These are phyloP conservation scores for Schoenoplectus tabernaemontani DNA, from an alignment of 202 grass and related monocot species.

Conservation along the genomic window DNA sequence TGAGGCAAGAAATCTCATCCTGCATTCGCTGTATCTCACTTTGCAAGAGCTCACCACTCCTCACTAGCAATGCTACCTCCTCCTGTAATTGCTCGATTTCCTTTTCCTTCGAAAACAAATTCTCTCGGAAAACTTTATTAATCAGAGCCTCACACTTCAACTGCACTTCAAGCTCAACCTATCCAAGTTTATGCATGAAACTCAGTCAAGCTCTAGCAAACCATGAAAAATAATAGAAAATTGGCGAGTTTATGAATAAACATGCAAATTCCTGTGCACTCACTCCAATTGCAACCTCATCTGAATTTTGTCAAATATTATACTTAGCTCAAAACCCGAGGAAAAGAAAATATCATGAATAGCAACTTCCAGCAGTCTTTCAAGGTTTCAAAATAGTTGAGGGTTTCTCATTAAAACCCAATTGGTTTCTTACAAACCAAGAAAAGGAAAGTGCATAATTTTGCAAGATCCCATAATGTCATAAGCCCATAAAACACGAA, in stretches of 20 bases:
- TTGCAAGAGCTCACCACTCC: constrained; percentile 46
- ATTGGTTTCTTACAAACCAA: neutral
- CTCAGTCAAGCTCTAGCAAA: neutral
- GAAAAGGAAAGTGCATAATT: neutral
- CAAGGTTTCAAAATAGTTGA: neutral
- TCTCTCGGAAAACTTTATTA: constrained; percentile 65
- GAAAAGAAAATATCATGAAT: neutral
- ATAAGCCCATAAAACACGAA: neutral
- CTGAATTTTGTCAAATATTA: constrained; percentile 28
- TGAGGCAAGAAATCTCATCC: constrained; percentile 52
- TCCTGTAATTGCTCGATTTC: constrained; percentile 62
- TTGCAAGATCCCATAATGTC: neutral
- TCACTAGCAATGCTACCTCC: constrained; percentile 50
- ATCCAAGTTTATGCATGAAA: neutral
- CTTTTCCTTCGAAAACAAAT: constrained; percentile 54
- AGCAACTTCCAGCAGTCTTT: neutral
- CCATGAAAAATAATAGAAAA: neutral
- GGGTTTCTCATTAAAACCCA: neutral
- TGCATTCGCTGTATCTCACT: constrained; percentile 61
- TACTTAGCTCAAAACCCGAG: neutral
- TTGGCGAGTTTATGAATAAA: neutral
- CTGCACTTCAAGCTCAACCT: constrained; percentile 55
- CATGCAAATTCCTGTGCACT: neutral
- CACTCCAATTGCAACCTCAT: constrained; percentile 46
- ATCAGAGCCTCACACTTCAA: constrained; percentile 61